These are phyloP conservation scores for Ceratobasidium papillatum DNA, from an alignment of 1,284 basidiomycete species.

Conservation along the genomic window DNA sequence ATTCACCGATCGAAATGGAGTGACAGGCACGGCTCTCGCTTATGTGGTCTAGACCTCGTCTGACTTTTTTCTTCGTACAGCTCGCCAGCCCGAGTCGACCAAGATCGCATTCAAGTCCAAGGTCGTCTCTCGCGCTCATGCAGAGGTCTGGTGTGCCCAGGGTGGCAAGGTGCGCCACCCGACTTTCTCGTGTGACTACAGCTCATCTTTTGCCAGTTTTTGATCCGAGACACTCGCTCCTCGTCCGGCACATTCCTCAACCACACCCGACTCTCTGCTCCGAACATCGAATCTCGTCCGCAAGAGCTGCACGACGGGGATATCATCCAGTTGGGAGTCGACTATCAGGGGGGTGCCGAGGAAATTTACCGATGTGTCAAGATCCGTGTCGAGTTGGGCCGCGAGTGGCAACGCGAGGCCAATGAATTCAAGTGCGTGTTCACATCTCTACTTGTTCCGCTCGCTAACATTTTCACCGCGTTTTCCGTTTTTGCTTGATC, in stretches of 20 bases:
- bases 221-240: conserved; percentile 89
- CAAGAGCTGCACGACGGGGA: conserved; percentile 92
- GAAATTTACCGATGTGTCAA: conserved; percentile 99
- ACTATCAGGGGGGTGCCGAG: conserved; percentile 97
- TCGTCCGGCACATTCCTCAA: conserved; percentile 96
- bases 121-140: conserved; percentile 93
- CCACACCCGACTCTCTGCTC: conserved; percentile 87
- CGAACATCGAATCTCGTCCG: conserved; percentile 82
- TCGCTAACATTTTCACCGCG: neutral
- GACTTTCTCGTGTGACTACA: neutral
- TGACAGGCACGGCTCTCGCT: conserved; percentile 53
- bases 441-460: conserved; percentile 4
- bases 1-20: conserved; percentile 85
- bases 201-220: conserved; percentile 63
- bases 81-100: conserved; percentile 73
- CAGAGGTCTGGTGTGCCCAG: conserved; percentile 87
- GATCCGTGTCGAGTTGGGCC: conserved; percentile 89
- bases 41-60: conserved; percentile 37
- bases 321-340: conserved; percentile 94
- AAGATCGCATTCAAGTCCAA: conserved; percentile 97
- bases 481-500: neutral
- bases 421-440: conserved; percentile 93
- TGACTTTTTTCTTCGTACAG: conserved; percentile 55
- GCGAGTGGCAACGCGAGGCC: conserved; percentile 87
- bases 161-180: conserved; percentile 57